Evolutionary conservation across 108 stramenopile species (phyloP).

Genomic region (Skeletonema marinoi): DNA sequence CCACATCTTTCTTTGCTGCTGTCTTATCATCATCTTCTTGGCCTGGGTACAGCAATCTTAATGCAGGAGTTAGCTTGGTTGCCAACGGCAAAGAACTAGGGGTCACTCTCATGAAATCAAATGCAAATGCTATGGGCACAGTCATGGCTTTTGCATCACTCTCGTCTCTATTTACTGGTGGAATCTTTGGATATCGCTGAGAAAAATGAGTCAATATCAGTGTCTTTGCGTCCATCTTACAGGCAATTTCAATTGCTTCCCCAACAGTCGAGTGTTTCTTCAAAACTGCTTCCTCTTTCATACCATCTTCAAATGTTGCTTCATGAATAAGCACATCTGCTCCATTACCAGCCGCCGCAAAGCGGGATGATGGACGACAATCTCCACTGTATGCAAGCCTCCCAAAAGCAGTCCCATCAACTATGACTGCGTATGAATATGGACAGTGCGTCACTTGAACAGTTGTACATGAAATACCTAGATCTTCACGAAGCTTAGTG

Average conservation of each 20-base stretch:
- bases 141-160: neutral
- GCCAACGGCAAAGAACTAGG: slow-evolving; percentile 49
- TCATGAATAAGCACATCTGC: slow-evolving; percentile 95
- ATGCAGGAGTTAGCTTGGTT: slow-evolving; percentile 64
- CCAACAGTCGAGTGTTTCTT: slow-evolving; percentile 94
- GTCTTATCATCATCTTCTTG: slow-evolving; percentile 12
- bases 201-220: slow-evolving; percentile 95
- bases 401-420: slow-evolving; percentile 79
- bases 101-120: slow-evolving; percentile 79
- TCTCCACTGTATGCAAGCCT: slow-evolving; percentile 92
- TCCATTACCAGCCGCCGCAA: slow-evolving; percentile 67
- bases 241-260: slow-evolving; percentile 86
- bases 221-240: slow-evolving; percentile 78
- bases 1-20: neutral
- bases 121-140: slow-evolving; percentile 67
- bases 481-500: slow-evolving; percentile 46
- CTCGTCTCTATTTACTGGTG: slow-evolving; percentile 46
- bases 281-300: slow-evolving; percentile 83
- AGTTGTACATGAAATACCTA: slow-evolving; percentile 63
- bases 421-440: slow-evolving; percentile 85
- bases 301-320: slow-evolving; percentile 96
- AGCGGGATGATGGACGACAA: slow-evolving; percentile 86
- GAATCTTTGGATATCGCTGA: slow-evolving; percentile 95
- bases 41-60: slow-evolving; percentile 75
- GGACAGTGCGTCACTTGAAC: slow-evolving; percentile 91